phyloP scores from a whole-genome alignment of 768 basidiomycete genomes.

The Cubamyces sp. region DNA sequence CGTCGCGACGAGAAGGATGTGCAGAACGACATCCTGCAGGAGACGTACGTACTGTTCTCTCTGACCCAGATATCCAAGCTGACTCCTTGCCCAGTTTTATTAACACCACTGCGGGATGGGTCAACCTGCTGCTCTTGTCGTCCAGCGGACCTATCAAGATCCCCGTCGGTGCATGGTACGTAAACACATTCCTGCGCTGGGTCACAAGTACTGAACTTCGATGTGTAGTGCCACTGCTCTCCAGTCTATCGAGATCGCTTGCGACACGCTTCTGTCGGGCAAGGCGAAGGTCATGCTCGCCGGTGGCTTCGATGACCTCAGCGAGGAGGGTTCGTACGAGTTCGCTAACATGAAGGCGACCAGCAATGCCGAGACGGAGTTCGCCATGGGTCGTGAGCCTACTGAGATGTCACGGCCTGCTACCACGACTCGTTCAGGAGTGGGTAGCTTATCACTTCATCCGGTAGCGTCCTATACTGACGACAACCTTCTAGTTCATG shows the following conservation, averaged over 20 bases:
- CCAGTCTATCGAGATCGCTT: constrained; percentile 98
- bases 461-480: background rate
- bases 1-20: constrained; percentile 97
- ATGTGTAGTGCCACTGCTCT: constrained; percentile 86
- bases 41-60: constrained; percentile 68
- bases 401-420: constrained; percentile 99
- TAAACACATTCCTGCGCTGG: constrained; percentile 4
- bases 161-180: constrained; percentile 96
- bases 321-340: constrained; percentile 97
- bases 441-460: constrained; percentile 41
- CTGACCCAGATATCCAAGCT: background rate
- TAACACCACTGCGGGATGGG: constrained; percentile 98
- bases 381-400: constrained; percentile 98
- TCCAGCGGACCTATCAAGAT: constrained; percentile 99
- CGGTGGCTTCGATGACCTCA: constrained; percentile 97
- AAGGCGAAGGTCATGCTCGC: constrained; percentile 99
- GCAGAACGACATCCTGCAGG: constrained; percentile 97
- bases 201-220: constrained; percentile 9
- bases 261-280: constrained; percentile 89
- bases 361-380: constrained; percentile 94
- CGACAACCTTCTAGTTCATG: constrained; percentile 68
- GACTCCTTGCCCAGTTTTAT: constrained; percentile 70
- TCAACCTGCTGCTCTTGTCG: constrained; percentile 92
- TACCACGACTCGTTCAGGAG: constrained; percentile 93
- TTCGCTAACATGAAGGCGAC: constrained; percentile 99